Conservation (phyloP, 768 basidiomycete species). For the Termitomyces sp. region DNA sequence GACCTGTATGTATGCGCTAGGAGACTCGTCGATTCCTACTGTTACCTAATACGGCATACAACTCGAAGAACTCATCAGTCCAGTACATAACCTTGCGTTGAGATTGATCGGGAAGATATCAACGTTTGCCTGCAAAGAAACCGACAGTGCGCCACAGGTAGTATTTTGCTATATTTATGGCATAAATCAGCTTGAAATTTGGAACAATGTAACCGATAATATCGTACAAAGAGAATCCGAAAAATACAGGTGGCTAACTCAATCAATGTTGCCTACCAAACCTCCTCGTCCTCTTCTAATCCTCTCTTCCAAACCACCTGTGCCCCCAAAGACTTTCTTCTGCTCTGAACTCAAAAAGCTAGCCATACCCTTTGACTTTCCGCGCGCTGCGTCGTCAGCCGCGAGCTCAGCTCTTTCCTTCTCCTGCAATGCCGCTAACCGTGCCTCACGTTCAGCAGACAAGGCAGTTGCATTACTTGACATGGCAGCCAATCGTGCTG, state of each 20-base stretch:
- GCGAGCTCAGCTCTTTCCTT: slow-evolving; percentile 77
- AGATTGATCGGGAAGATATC: neutral
- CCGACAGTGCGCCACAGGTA: neutral
- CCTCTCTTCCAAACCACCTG: slow-evolving; percentile 73
- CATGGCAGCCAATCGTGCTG: slow-evolving; percentile 91
- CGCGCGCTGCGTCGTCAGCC: slow-evolving; percentile 60
- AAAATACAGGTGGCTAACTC: slow-evolving; percentile 7
- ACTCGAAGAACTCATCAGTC: too few species aligned
- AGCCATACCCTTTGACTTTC: slow-evolving; percentile 73
- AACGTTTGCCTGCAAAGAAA: neutral
- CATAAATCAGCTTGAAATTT: neutral
- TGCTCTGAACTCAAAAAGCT: slow-evolving; percentile 78
- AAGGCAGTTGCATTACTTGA: slow-evolving; percentile 61
- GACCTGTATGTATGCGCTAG: neutral
- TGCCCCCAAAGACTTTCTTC: slow-evolving; percentile 78
- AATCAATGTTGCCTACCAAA: slow-evolving; percentile 62
- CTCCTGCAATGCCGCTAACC: slow-evolving; percentile 61
- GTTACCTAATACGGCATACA: neutral
- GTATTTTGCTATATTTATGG: neutral
- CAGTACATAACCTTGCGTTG: neutral
- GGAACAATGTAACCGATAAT: neutral
- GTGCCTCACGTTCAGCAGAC: slow-evolving; percentile 63
- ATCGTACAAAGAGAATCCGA: neutral
- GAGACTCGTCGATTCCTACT: neutral
- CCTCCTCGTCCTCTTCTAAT: slow-evolving; percentile 68